Evolutionary conservation across 768 basidiomycete species (phyloP).

Genomic region (Psilocybe cubensis): DNA sequence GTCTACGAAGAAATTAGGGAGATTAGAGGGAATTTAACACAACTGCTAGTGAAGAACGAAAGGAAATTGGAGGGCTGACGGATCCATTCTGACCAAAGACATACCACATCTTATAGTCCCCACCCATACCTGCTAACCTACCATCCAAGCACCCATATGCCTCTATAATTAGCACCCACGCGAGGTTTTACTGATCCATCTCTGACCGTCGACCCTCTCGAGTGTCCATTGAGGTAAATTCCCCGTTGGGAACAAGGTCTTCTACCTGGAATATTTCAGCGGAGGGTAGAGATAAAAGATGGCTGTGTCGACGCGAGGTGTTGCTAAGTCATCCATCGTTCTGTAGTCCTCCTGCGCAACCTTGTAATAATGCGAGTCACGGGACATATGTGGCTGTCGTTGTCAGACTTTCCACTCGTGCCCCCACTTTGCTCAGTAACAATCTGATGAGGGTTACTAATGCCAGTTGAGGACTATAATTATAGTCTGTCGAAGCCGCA

Average conservation of each 20-base stretch:
- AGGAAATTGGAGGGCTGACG: background rate
- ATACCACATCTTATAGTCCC: background rate
- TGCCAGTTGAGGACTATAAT: too few relatives aligned
- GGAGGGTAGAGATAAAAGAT: background rate
- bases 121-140: background rate
- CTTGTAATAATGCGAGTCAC: background rate
- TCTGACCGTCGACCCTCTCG: background rate
- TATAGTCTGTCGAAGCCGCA: too few relatives aligned
- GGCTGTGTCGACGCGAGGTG: background rate
- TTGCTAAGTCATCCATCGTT: slow-evolving; percentile 7
- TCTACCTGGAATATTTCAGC: too few relatives aligned
- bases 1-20: background rate
- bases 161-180: background rate
- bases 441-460: background rate
- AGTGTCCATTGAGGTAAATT: background rate
- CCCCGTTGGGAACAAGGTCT: slow-evolving; percentile 6
- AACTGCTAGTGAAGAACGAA: background rate
- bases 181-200: background rate
- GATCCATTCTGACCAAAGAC: background rate
- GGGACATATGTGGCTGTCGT: too few relatives aligned
- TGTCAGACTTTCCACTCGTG: too few relatives aligned
- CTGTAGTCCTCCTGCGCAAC: background rate
- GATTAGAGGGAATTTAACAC: background rate
- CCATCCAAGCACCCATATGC: background rate
- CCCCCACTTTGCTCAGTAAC: background rate